A percentile compares a stretch with the other conserved stretches of the same genome.
Conservation (phyloP, 2,329 filamentous ascomycete species). For the Arthroderma sp. region DNA sequence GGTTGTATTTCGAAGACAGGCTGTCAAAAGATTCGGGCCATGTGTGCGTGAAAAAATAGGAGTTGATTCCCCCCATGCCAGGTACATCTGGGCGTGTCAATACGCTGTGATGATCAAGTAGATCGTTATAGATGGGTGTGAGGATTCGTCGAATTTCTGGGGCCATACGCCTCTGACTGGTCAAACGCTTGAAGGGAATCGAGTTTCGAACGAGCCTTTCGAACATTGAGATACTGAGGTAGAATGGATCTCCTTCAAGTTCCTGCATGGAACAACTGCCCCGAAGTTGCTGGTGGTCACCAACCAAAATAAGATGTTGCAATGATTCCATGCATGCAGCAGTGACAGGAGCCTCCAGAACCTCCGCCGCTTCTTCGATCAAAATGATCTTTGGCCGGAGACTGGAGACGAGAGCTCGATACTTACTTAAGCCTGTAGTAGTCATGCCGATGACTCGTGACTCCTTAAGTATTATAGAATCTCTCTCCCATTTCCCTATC, state of each 20-base stretch:
- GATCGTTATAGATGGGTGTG: constrained; percentile 47
- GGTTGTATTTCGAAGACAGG: constrained; percentile 56
- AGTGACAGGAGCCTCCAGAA: constrained; percentile 46
- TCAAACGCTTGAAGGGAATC: constrained; percentile 53
- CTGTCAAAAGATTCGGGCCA: constrained; percentile 54
- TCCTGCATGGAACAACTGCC: constrained; percentile 52
- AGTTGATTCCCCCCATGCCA: constrained; percentile 51
- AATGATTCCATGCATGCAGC: constrained; percentile 50
- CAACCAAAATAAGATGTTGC: constrained; percentile 57
- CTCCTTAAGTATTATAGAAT: constrained; percentile 49
- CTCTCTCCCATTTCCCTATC: constrained; percentile 47
- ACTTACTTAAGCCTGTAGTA: constrained; percentile 71
- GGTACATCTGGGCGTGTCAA: constrained; percentile 42
- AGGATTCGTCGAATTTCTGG: constrained; percentile 53
- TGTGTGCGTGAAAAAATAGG: constrained; percentile 52
- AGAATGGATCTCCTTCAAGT: constrained; percentile 49
- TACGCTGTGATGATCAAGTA: constrained; percentile 49
- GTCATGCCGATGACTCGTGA: constrained; percentile 55
- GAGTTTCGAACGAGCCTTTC: constrained; percentile 59
- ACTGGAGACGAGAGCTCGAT: constrained; percentile 55
- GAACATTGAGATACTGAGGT: constrained; percentile 64
- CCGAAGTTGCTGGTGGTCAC: constrained; percentile 69
- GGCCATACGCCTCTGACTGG: constrained; percentile 61
- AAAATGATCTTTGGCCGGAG: constrained; percentile 56
- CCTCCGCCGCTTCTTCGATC: constrained; percentile 72